A percentile compares a stretch with the other conserved stretches of the same genome.
These are phyloP conservation scores for Geotrichum carabidarum DNA, from an alignment of 1,139 yeast species.

Conservation along the genomic window DNA sequence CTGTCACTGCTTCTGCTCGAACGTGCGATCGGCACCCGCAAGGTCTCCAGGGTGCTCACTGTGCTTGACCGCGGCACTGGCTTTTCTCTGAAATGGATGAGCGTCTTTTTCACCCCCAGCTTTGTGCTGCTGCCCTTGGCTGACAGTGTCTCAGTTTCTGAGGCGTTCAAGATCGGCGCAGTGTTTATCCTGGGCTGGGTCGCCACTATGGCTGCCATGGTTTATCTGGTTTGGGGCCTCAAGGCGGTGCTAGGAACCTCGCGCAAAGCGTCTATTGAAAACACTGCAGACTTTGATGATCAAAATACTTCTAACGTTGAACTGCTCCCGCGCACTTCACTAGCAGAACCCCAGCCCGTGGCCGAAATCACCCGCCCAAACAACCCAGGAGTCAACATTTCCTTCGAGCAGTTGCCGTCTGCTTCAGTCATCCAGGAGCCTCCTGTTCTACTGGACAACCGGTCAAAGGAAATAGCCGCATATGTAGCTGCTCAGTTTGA, in stretches of 20 bases:
- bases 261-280: slow-evolving; percentile 27
- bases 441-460: background rate
- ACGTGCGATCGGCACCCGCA: slow-evolving; percentile 37
- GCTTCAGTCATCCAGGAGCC: slow-evolving; percentile 1
- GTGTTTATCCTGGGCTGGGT: slow-evolving; percentile 64
- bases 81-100: slow-evolving; percentile 71
- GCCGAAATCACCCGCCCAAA: slow-evolving; percentile 22
- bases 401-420: background rate
- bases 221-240: slow-evolving; percentile 43
- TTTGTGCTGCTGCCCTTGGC: slow-evolving; percentile 67
- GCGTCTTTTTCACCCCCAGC: slow-evolving; percentile 71
- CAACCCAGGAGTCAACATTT: slow-evolving; percentile 26
- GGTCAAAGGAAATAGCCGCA: slow-evolving; percentile 35
- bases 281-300: background rate
- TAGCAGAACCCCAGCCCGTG: slow-evolving; percentile 13
- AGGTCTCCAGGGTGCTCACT: slow-evolving; percentile 42
- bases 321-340: background rate
- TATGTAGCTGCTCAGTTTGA: slow-evolving; percentile 49
- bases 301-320: slow-evolving; percentile 7
- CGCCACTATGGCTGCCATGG: slow-evolving; percentile 47
- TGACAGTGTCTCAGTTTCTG: slow-evolving; percentile 56
- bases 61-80: slow-evolving; percentile 61
- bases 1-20: slow-evolving; percentile 43
- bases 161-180: slow-evolving; percentile 68
- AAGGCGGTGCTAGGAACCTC: slow-evolving; percentile 39